Evolutionary conservation across 345 rosid genomes (phyloP), one percentile per base, ranked within the genome.

Genomic region (Corymbia maculata): DNA sequence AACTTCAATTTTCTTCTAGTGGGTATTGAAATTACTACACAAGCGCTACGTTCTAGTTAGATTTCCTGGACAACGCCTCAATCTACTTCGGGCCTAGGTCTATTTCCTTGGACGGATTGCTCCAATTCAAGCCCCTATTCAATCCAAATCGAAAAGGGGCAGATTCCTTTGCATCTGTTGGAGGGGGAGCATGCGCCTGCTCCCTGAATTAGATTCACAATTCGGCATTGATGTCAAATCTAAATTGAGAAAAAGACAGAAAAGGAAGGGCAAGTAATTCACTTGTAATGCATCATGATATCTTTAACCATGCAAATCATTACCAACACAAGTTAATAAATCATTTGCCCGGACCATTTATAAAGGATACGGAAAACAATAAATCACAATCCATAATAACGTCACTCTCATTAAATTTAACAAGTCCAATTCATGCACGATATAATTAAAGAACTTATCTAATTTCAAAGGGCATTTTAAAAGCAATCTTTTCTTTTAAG

Each of bases 361-460:
- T 19, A 9, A 75, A 4, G 9, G 26, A 17, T 5, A 9, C 9
- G 11, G 1, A 36, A 70, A 70, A 36, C 21, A 3, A 6, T 17
- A 8, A 16, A 70, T 36, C 24, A 1, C 10, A 36, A 17, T 32
- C 9, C 45, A 32, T 32, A 16, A 9, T 32, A 32, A 32, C 0
- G 1, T 36, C 10, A 36, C 16, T 16, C 13, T 36, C 1, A 4
- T 70, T 9, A 70, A 75, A 36, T 75, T 75, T 1, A 75, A 75
- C 12, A 12, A 55, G 13, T 0, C 4, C 2, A 0, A 6, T 36
- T 75, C 0, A 75, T 75, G 4, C 26, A 2, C 2, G 5, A 64
- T 3, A n/a, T 64, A 28, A 2, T 64, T 64, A 2, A 6, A 64
- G 30, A 19, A 2, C 1, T 8, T 36, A 36, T 36, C 42, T 36